These are phyloP conservation scores for Eremochloa ophiuroides DNA, from an alignment of 176 grass and related monocot species.

Conservation along the genomic window DNA sequence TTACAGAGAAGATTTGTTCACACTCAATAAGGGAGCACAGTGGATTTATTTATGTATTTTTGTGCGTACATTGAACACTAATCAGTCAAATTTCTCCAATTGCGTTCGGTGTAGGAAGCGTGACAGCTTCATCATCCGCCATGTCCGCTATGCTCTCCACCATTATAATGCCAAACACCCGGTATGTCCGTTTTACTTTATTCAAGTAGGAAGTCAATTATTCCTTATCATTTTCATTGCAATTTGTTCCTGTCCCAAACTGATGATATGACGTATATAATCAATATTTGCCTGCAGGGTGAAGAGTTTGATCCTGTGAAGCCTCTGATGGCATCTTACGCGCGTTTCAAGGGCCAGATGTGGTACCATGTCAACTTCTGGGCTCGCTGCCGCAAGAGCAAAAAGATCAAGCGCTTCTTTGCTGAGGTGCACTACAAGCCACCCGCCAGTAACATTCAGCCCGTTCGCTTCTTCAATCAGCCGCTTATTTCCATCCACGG, in stretches of 20 bases:
- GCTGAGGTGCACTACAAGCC: constrained; percentile 23
- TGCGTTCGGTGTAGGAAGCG: not conserved
- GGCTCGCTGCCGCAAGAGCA: not conserved
- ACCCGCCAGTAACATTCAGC: not conserved
- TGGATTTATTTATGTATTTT: not conserved
- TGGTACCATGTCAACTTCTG: constrained; percentile 21
- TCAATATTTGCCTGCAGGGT: not conserved
- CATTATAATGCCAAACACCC: constrained; percentile 10
- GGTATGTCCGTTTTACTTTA: not conserved
- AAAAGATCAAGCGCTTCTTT: constrained; percentile 11
- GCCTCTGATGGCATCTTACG: not conserved
- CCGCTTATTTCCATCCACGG: too few species aligned
- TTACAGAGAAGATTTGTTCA: not conserved
- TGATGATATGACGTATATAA: not conserved
- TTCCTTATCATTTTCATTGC: not conserved
- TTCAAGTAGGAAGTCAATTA: not conserved
- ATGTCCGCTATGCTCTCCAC: not conserved
- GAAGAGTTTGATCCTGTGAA: not conserved
- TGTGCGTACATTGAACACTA: not conserved
- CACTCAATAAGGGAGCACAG: not conserved
- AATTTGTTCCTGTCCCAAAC: not conserved
- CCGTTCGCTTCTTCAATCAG: too few species aligned
- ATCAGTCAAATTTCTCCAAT: not conserved
- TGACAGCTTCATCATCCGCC: not conserved
- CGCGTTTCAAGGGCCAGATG: not conserved